These are phyloP conservation scores for Aspergillus piperis DNA, from an alignment of 2,329 filamentous ascomycete genomes.

Conservation along the genomic window DNA sequence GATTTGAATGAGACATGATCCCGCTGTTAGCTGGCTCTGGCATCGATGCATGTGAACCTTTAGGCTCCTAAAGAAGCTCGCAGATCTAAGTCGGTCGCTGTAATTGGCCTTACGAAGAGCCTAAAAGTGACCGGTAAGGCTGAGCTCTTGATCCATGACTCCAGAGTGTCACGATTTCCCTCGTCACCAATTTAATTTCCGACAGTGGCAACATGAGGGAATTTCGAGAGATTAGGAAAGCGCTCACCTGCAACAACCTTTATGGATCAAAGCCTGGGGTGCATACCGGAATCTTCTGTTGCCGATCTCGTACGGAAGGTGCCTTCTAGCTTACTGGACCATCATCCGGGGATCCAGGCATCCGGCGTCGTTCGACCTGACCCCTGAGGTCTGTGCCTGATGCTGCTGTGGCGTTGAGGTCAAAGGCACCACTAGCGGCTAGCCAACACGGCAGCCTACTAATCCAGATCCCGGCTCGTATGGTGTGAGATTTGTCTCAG, in stretches of 20 bases:
- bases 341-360: neutral
- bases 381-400: neutral
- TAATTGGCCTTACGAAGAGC: too few species aligned
- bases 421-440: too few species aligned
- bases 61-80: too few species aligned
- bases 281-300: neutral
- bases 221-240: too few species aligned
- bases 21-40: neutral
- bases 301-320: neutral
- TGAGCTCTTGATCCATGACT: too few species aligned
- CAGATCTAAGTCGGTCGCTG: too few species aligned
- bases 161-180: too few species aligned
- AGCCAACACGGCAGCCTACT: neutral
- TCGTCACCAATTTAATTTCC: too few species aligned
- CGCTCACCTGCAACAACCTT: too few species aligned
- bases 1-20: neutral
- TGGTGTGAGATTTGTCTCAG: neutral
- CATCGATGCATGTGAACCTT: too few species aligned
- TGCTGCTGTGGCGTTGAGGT: neutral
- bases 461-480: neutral
- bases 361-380: conserved; percentile 6
- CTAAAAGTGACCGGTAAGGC: too few species aligned
- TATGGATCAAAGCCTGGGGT: neutral
- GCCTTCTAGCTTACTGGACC: neutral
- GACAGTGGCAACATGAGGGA: too few species aligned